Base-by-base conservation (phyloP, 352 stramenopile species). In the Pythium rishiriense region DNA sequence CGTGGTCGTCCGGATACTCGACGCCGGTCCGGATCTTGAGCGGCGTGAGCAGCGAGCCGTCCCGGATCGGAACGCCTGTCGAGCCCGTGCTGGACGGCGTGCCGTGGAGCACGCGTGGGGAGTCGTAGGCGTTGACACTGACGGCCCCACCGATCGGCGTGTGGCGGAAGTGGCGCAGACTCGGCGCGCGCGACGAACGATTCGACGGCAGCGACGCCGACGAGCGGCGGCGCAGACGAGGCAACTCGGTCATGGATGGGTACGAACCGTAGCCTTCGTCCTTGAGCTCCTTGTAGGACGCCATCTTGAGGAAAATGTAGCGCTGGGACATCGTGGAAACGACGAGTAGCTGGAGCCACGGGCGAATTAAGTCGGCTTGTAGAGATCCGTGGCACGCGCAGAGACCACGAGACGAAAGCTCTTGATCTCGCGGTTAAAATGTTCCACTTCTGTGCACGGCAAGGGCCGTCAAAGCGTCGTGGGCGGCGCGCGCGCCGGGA, bases 271-370 rank as follows among this genome's bases (percentile, higher is more conserved):
- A 68, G 1, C 53, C 54, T 62, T 76, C 72, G 35, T 74, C 69
- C 19, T 66, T 67, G 45, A 78, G 64, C n/a, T 80, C 66, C 39
- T 66, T 67, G 43, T 53, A 66, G 47, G 73, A 81, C 28, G 73
- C 73, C 73, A 81, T 81, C 46, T 66, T 67, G 43, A 81, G 68
- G 55, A 78, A 71, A 64, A 81, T 74, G 62, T 81, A 81, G 49
- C 69, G 64, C 54, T 78, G 73, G n/a, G 70, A 75, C 73, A 81
- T 81, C 21, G 62, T 58, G 54, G n/a, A 17, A n/a, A 24, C n/a
- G 28, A 41, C n/a, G 19, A 61, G n/a, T 7, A 60, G 37, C 8
- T 3, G 37, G 11, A 28, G 53, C 39, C 0, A 25, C 19, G 12
- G 9, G 8, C 14, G 7, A 19, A 49, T 21, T 11, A 48, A 25